Conservation (phyloP, 2,329 filamentous ascomycete genomes). For the Aspergillus arachidicola region DNA sequence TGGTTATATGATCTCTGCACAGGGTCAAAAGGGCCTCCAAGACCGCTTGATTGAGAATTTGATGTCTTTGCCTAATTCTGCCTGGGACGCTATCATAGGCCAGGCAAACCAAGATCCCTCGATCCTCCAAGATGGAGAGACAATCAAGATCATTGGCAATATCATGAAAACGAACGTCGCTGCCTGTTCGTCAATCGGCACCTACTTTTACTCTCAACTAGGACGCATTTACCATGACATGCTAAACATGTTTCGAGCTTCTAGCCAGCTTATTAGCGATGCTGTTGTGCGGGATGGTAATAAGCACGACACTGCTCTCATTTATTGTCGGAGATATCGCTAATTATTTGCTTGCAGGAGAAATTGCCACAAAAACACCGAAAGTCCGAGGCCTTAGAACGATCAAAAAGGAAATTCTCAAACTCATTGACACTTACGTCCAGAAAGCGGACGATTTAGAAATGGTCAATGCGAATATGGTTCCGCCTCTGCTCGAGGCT, state of each 20-base stretch:
- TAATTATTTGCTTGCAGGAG: constrained; percentile 54
- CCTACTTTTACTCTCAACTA: constrained; percentile 98
- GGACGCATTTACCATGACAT: constrained; percentile 97
- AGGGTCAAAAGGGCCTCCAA: constrained; percentile 92
- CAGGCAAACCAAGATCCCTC: constrained; percentile 81
- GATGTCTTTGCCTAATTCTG: constrained; percentile 90
- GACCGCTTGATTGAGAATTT: constrained; percentile 88
- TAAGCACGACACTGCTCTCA: constrained; percentile 19
- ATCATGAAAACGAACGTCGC: constrained; percentile 99
- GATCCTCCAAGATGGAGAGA: constrained; percentile 87
- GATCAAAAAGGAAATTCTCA: constrained; percentile 99
- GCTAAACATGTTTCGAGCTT: constrained; percentile 97
- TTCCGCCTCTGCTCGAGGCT: constrained; percentile 91
- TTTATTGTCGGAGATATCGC: neutral
- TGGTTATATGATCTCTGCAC: constrained; percentile 97
- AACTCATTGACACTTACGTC: constrained; percentile 96
- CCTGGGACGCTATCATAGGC: constrained; percentile 94
- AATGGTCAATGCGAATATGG: constrained; percentile 89
- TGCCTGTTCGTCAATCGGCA: constrained; percentile 93
- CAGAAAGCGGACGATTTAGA: constrained; percentile 96
- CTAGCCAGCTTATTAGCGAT: constrained; percentile 94
- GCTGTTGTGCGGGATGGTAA: constrained; percentile 81
- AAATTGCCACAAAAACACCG: constrained; percentile 95
- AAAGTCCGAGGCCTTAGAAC: constrained; percentile 92
- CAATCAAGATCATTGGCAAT: constrained; percentile 98